phyloP scores from a whole-genome alignment of 345 rosid species.

The Acer yangbiense region DNA sequence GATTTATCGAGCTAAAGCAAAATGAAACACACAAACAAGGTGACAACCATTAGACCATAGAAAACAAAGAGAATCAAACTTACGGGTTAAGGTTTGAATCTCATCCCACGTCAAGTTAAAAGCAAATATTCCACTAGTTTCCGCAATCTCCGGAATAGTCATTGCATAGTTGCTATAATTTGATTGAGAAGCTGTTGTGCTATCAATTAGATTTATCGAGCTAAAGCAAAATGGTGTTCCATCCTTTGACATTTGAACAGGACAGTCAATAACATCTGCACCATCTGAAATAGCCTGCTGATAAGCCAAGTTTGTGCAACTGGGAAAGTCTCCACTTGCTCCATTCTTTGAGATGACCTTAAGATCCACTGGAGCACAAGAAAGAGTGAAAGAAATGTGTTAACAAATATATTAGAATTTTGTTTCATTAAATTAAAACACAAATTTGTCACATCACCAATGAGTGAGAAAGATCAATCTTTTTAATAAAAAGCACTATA shows the following conservation, averaged over 20 bases:
- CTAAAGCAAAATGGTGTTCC: conserved; percentile 66
- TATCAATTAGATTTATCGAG: conserved; percentile 58
- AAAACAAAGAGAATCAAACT: conserved; percentile 31
- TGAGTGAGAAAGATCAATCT: neutral
- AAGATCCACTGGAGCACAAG: conserved; percentile 40
- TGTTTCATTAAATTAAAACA: neutral
- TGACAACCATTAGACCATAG: neutral
- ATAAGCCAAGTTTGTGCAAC: conserved; percentile 84
- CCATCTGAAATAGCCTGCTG: conserved; percentile 68
- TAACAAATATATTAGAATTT: neutral
- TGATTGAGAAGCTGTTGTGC: conserved; percentile 47
- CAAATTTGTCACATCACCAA: neutral
- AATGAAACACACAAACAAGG: neutral
- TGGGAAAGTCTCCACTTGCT: conserved; percentile 93
- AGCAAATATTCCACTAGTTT: conserved; percentile 50
- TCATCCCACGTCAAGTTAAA: conserved; percentile 74
- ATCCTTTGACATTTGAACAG: conserved; percentile 83
- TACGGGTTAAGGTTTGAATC: conserved; percentile 63
- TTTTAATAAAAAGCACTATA: conserved; percentile 10
- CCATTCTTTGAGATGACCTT: conserved; percentile 73
- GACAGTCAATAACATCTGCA: conserved; percentile 75
- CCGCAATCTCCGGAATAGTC: conserved; percentile 44
- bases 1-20: too few species aligned
- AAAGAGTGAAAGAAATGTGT: conserved; percentile 14
- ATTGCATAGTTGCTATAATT: conserved; percentile 36